Evolutionary conservation across 225 moss, liverwort and hornwort genomes (phyloP), one percentile per base, ranked within the genome.

Genomic region (Pleurozium schreberi): DNA sequence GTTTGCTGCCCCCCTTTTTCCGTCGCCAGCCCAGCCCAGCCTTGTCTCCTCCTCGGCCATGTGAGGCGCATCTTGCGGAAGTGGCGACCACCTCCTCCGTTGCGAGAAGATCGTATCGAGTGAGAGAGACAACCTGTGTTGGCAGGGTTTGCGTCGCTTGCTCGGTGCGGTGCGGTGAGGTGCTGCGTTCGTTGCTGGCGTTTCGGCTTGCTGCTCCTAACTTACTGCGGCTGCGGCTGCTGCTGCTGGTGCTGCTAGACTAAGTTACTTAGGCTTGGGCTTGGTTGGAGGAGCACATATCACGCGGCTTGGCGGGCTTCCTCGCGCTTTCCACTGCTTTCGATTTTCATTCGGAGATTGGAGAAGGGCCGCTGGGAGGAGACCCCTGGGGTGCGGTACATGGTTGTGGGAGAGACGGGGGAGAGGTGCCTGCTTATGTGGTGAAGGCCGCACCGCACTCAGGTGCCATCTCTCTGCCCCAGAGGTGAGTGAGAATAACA

Each of bases 391-490:
- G 86, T 68, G 84, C 74, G 89, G 93, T 93, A 88, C 91, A 93
- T 94, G 94, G 94, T 94, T 83, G 66, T 83, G 89, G 94, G 90
- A 87, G 91, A 85, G 94, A 74, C 94, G 87, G 94, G 94, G 90
- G 90, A 89, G 92, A 88, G 90, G 92, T 88, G 90, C 89, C 88
- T 90, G 90, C 88, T 91, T 90, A 93, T 94, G 93, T 94, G 92
- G 93, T 94, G 94, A 93, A 92, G 93, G 94, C 94, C 89, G 94
- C 94, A 92, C 94, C 94, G 90, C 94, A 92, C 90, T 92, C 90
- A 93, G 94, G 93, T 93, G 93, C 94, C 89, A 91, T 93, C 90
- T 92, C 88, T 93, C 90, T 92, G 91, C 92, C 94, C 88, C 91
- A 92, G 92, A 92, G 91, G 87, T 91, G 87, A 93, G 94, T 80